These are phyloP conservation scores for Cornus kousa DNA, from an alignment of 148 eudicot genomes.

Conservation along the genomic window DNA sequence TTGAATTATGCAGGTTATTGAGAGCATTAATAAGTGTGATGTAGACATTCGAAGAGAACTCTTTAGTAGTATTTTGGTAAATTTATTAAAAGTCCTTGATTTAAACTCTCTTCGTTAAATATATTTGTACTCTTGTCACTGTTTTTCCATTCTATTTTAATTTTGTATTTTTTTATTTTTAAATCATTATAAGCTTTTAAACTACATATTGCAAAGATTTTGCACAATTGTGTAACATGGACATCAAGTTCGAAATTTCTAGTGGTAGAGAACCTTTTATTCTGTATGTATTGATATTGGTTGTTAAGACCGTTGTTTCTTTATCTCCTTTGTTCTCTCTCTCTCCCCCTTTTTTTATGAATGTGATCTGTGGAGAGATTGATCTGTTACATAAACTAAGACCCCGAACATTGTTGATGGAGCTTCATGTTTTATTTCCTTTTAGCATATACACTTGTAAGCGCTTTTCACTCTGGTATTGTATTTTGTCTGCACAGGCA, in stretches of 20 bases:
- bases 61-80: constrained; percentile 90
- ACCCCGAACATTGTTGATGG: not conserved
- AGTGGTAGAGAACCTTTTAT: not conserved
- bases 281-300: no score
- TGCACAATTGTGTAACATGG: not conserved
- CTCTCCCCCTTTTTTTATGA: not conserved
- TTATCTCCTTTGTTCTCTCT: no score
- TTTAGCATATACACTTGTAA: not conserved
- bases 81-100: not conserved
- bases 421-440: not conserved
- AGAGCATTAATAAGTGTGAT: constrained; percentile 94
- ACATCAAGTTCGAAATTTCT: not conserved
- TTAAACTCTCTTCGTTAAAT: not conserved
- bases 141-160: not conserved
- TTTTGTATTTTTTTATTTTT: no score
- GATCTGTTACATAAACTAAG: not conserved
- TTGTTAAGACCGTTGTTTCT: not conserved
- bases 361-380: not conserved
- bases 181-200: not conserved
- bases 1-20: constrained; percentile 65
- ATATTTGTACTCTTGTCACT: not conserved
- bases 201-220: no score
- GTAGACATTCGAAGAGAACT: constrained; percentile 94
- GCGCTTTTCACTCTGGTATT: not conserved
- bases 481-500: not conserved